These are phyloP conservation scores for Solanum neorickii DNA, from an alignment of 257 asterid genomes.

Conservation along the genomic window DNA sequence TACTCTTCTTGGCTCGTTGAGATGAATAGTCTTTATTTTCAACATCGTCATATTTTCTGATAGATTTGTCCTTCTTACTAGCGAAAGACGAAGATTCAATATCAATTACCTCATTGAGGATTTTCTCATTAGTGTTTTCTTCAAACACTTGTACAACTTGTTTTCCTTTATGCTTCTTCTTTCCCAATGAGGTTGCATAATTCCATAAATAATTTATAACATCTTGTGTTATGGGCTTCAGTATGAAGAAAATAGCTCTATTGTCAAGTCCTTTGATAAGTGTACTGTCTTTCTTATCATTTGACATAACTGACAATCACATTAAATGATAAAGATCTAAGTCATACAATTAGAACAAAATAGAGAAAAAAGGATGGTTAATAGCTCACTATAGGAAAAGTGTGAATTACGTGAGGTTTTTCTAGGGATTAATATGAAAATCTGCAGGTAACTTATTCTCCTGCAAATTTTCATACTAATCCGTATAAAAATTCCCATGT, in stretches of 20 bases:
- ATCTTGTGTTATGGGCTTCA: slow-evolving; percentile 29
- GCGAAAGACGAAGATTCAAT: not conserved
- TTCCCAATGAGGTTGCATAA: slow-evolving; percentile 16
- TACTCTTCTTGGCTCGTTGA: slow-evolving; percentile 12
- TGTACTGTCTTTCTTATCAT: slow-evolving; percentile 20
- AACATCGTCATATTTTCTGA: not conserved
- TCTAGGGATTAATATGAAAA: too few species aligned
- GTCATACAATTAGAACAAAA: not conserved
- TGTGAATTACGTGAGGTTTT: too few species aligned
- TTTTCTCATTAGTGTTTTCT: not conserved
- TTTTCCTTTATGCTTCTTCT: not conserved
- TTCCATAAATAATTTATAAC: slow-evolving; percentile 44
- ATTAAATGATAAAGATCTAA: not conserved
- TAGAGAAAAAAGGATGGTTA: not conserved
- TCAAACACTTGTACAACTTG: slow-evolving; percentile 3
- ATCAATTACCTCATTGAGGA: not conserved
- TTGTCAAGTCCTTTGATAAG: slow-evolving; percentile 22
- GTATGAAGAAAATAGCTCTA: slow-evolving; percentile 29
- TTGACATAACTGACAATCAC: slow-evolving; percentile 36
- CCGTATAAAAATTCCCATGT: too few species aligned
- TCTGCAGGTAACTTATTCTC: too few species aligned
- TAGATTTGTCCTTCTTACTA: not conserved
- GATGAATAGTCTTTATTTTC: not conserved
- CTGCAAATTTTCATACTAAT: too few species aligned
- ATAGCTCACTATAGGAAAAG: too few species aligned